A percentile compares a stretch with the other conserved stretches of the same genome.
Conservation (phyloP, 2,329 filamentous ascomycete species). For the Pestalotiopsis sp. region DNA sequence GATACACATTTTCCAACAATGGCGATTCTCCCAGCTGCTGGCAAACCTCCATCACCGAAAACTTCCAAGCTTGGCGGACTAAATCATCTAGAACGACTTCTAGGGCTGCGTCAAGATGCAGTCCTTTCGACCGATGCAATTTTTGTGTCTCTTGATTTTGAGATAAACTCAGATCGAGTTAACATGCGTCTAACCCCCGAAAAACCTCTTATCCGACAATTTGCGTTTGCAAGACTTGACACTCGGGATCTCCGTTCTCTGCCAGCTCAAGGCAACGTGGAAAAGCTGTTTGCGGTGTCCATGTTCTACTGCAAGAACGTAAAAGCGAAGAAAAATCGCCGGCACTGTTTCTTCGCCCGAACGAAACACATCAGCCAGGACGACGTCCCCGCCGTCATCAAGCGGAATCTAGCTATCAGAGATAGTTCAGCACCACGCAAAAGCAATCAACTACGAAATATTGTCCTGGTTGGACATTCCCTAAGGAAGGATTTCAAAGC, state of each 20-base stretch:
- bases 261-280: neutral
- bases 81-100: slow-evolving; percentile 14
- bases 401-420: neutral
- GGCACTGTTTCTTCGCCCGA: neutral
- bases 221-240: neutral
- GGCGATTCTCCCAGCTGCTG: too few relatives aligned
- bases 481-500: neutral
- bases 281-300: neutral
- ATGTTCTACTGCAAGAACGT: neutral
- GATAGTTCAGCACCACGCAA: neutral
- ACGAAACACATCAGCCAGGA: neutral
- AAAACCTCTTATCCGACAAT: neutral
- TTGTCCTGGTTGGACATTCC: neutral
- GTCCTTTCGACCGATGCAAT: slow-evolving; percentile 10
- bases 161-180: neutral
- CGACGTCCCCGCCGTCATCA: neutral
- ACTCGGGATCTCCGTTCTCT: neutral
- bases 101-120: slow-evolving; percentile 11
- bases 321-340: neutral
- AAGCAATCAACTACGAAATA: neutral
- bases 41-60: neutral
- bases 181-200: neutral
- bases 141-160: slow-evolving; percentile 14
- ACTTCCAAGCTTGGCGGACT: neutral
- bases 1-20: too few relatives aligned